These are phyloP conservation scores for Claviceps sp. DNA, from an alignment of 2,329 filamentous ascomycete species.

Conservation along the genomic window DNA sequence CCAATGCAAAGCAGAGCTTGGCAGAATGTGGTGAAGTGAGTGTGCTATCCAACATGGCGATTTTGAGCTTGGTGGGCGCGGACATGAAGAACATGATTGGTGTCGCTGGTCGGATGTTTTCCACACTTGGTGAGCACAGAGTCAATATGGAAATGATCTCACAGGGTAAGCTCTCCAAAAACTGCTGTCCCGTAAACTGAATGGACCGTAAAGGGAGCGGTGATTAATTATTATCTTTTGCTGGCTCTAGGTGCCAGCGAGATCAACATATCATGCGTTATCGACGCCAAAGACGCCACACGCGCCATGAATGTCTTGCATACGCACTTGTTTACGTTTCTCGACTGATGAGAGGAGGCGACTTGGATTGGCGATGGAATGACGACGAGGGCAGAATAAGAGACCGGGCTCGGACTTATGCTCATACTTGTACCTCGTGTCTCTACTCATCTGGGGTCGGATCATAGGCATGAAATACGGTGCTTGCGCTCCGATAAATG, in stretches of 20 bases:
- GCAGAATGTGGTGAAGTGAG: conserved; percentile 79
- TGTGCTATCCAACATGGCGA: conserved; percentile 83
- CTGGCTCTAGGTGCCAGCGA: conserved; percentile 67
- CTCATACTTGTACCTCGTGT: not conserved
- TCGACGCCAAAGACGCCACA: conserved; percentile 80
- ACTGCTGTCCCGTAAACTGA: too few species aligned
- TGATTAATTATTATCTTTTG: not conserved
- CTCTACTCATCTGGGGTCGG: not conserved
- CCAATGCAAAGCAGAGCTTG: conserved; percentile 58
- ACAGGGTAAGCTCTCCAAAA: conserved; percentile 51
- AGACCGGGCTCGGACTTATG: not conserved
- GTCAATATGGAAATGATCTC: conserved; percentile 99
- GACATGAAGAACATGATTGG: conserved; percentile 98
- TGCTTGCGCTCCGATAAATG: not conserved
- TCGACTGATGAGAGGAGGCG: conserved; percentile 43
- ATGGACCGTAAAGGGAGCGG: not conserved
- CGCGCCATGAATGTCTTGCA: conserved; percentile 93
- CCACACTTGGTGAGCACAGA: conserved; percentile 79
- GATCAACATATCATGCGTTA: conserved; percentile 98
- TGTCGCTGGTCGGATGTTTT: conserved; percentile 89
- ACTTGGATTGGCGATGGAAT: not conserved
- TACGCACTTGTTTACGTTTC: conserved; percentile 90
- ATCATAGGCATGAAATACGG: not conserved
- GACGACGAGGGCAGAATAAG: not conserved
- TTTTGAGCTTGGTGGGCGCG: conserved; percentile 83